phyloP scores from a whole-genome alignment of 768 basidiomycete species.

The Trametes cinnabarina region DNA sequence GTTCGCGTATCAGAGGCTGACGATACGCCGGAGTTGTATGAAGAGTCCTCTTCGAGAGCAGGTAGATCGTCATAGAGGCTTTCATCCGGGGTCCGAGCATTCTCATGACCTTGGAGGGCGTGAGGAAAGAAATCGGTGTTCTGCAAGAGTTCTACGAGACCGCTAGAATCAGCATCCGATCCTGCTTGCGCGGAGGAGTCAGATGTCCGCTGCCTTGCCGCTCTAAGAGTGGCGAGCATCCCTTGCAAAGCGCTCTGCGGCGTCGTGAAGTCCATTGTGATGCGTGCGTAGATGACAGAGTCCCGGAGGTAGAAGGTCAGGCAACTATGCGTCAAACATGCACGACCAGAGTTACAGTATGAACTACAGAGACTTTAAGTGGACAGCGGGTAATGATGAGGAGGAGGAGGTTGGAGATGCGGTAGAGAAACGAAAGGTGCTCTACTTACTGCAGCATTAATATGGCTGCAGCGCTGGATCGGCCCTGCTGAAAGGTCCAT shows the following conservation, averaged over 20 bases:
- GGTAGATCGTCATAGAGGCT: slow-evolving; percentile 7
- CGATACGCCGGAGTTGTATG: too few species aligned
- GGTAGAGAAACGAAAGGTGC: too few species aligned
- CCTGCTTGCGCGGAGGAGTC: background rate
- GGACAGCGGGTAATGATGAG: too few species aligned
- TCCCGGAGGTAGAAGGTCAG: background rate
- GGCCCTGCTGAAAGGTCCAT: too few species aligned
- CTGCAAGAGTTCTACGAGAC: background rate
- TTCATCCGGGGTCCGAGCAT: too few species aligned
- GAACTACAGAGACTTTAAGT: too few species aligned
- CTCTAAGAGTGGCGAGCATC: slow-evolving; percentile 1
- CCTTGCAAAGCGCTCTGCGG: background rate
- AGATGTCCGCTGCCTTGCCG: background rate
- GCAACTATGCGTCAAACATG: too few species aligned
- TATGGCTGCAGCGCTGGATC: too few species aligned
- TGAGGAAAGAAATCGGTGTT: background rate
- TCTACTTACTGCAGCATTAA: too few species aligned
- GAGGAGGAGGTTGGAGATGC: too few species aligned
- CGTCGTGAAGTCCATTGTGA: background rate
- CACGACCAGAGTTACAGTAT: background rate
- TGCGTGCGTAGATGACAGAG: background rate
- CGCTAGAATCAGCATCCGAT: background rate
- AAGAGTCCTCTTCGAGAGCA: slow-evolving; percentile 12
- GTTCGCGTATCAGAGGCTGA: too few species aligned
- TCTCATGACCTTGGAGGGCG: background rate